These are phyloP conservation scores for Plantago major DNA, from an alignment of 257 asterid species.

Conservation along the genomic window DNA sequence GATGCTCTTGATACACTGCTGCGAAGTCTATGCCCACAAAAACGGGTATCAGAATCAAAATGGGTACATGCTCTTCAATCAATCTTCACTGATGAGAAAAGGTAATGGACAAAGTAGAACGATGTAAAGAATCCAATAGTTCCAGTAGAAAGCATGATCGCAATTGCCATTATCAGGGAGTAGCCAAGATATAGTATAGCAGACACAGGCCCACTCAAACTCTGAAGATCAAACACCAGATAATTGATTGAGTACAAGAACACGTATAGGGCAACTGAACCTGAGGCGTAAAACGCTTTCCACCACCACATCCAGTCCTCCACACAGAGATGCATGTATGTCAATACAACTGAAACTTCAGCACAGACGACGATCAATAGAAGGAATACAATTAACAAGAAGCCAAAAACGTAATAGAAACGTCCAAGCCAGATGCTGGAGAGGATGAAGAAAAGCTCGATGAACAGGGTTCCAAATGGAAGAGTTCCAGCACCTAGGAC, in stretches of 20 bases:
- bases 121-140: slow-evolving; percentile 70
- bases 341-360: slow-evolving; percentile 67
- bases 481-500: slow-evolving; percentile 88
- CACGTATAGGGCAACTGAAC: slow-evolving; percentile 69
- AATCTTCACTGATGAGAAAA: slow-evolving; percentile 70
- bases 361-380: slow-evolving; percentile 66
- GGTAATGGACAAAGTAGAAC: slow-evolving; percentile 66
- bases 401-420: slow-evolving; percentile 73
- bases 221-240: slow-evolving; percentile 71
- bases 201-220: slow-evolving; percentile 74
- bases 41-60: too few species aligned
- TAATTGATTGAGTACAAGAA: slow-evolving; percentile 72
- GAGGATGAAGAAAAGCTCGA: slow-evolving; percentile 75
- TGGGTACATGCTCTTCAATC: slow-evolving; percentile 33
- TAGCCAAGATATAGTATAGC: slow-evolving; percentile 71
- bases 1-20: neutral
- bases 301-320: slow-evolving; percentile 98
- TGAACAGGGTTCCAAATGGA: slow-evolving; percentile 83
- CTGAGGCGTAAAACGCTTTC: slow-evolving; percentile 77
- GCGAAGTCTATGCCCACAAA: too few species aligned
- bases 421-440: slow-evolving; percentile 85
- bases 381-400: slow-evolving; percentile 53
- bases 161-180: slow-evolving; percentile 62
- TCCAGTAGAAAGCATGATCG: slow-evolving; percentile 71
- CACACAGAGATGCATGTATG: slow-evolving; percentile 82